These are phyloP conservation scores for Pistacia vera DNA, from an alignment of 345 rosid species.

Conservation along the genomic window DNA sequence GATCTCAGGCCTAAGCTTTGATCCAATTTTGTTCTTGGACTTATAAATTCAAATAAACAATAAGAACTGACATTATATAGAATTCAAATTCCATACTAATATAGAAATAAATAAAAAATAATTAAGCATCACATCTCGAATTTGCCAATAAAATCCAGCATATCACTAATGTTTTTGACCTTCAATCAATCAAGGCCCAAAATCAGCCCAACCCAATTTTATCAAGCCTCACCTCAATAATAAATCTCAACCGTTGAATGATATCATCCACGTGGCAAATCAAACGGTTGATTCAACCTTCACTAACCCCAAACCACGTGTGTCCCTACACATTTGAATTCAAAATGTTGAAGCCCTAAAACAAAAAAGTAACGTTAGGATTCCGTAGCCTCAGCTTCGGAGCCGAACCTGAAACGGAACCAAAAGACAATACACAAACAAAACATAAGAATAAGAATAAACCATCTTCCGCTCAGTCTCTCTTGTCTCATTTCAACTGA, in stretches of 20 bases:
- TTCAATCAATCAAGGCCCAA: too few species aligned
- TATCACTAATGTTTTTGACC: too few species aligned
- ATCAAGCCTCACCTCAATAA: too few species aligned
- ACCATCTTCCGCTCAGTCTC: not conserved
- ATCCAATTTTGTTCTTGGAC: too few species aligned
- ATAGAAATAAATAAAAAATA: too few species aligned
- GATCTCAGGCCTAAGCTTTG: too few species aligned
- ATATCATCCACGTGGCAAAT: not conserved
- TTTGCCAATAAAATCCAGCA: too few species aligned
- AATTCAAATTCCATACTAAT: too few species aligned
- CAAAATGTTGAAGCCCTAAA: conserved; percentile 14
- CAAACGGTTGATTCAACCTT: conserved; percentile 14
- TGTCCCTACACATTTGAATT: conserved; percentile 32
- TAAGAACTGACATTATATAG: too few species aligned
- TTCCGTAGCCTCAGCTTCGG: conserved; percentile 4
- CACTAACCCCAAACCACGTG: conserved; percentile 8
- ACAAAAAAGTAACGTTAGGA: conserved; percentile 30
- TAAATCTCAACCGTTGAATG: conserved; percentile 8
- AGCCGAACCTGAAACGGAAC: conserved; percentile 17
- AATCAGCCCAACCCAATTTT: too few species aligned
- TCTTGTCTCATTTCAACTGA: not conserved
- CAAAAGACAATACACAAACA: not conserved
- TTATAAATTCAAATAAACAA: too few species aligned
- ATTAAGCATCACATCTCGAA: too few species aligned
- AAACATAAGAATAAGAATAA: not conserved